Evolutionary conservation across 208 protist genomes (phyloP).

Genomic region (Histomonas meleagridis): DNA sequence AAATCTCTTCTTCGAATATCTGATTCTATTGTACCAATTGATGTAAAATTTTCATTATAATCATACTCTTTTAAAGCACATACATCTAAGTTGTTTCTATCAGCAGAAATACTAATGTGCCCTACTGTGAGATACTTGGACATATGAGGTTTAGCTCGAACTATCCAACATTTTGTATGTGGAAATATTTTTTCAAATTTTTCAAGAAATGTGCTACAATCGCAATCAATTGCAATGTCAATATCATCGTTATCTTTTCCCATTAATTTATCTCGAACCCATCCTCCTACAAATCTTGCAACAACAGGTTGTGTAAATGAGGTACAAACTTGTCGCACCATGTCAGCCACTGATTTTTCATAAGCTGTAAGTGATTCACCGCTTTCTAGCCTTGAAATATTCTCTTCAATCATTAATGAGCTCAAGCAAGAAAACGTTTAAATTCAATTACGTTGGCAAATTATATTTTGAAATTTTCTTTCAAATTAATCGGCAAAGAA

Average conservation of each 20-base stretch:
- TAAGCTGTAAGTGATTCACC: not conserved
- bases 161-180: not conserved
- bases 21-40: slow-evolving; percentile 61
- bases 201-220: not conserved
- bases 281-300: not conserved
- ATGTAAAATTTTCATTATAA: not conserved
- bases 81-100: no score
- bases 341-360: not conserved
- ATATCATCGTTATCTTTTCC: not conserved
- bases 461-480: no score
- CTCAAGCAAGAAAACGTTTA: no score
- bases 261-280: not conserved
- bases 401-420: not conserved
- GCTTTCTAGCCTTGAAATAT: not conserved
- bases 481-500: no score
- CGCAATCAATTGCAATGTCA: slow-evolving; percentile 32
- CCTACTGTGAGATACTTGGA: no score
- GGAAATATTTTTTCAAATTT: not conserved
- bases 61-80: not conserved
- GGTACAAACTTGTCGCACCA: not conserved
- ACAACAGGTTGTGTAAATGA: not conserved
- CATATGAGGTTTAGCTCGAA: not conserved
- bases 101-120: no score
- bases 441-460: no score
- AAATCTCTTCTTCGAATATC: slow-evolving; percentile 89